Evolutionary conservation across 2,329 filamentous ascomycete genomes (phyloP), one percentile per base, ranked within the genome.

Genomic region (Helotiales sp.): DNA sequence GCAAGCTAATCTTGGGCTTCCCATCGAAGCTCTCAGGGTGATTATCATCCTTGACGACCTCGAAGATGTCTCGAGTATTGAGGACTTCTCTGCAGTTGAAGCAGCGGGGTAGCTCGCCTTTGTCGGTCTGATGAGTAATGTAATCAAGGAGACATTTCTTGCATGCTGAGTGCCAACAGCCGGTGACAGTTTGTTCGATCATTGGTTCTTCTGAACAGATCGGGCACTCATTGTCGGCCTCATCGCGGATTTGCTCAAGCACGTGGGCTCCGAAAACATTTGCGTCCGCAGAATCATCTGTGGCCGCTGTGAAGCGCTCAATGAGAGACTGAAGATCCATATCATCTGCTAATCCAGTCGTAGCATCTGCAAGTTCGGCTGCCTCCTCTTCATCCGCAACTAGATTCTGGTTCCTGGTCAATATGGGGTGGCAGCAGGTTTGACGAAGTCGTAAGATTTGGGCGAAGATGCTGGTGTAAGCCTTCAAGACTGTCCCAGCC

Each of bases 151-250:
- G 82, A 74, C 96, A 99, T 69, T 92, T 91, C 79, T 96, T 97
- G 82, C 96, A 99, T 0, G 96, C 94, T 37, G 93, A 97, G 79
- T 99, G 96, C 93, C 96, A 99, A 80, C 96, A 99, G 0, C 93
- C 93, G 0, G 96, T 98, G 1, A 99, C 96, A 0, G 92, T 91
- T 76, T 97, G 95, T 63, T 97, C 91, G 47, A 93, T 87, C 93
- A 98, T 98, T 3, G 94, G 93, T 78, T 98, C 96, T 78, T 98
- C 95, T 3, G 92, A 89, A 79, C 96, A 99, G 61, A 99, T 92
- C 0, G 96, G 95, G 75, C 96, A 99, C 80, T 99, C 96, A 68
- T 91, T 91, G 67, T 91, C 88, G 0, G 92, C 89, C 75, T 98
- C 95, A 63, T 92, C 92, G 71, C 96, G 92, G 57, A 99, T 99